phyloP scores from a whole-genome alignment of 176 grass and related monocot species.

The Carex parvula region DNA sequence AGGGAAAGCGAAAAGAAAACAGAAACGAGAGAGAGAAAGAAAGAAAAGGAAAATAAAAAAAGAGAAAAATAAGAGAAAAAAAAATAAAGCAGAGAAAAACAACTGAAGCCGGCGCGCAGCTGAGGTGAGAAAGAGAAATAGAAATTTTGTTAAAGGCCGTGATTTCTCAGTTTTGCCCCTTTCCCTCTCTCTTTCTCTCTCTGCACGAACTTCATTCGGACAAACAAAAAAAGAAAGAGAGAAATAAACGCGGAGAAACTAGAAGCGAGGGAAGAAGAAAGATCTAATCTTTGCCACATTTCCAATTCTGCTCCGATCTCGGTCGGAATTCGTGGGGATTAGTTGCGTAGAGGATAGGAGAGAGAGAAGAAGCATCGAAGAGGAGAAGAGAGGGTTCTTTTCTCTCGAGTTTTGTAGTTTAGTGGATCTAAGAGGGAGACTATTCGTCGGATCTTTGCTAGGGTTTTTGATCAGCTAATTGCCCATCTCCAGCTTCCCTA shows the following conservation, averaged over 20 bases:
- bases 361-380: background rate
- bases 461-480: conserved; percentile 18
- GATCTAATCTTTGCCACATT: conserved; percentile 4
- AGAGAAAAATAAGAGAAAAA: background rate
- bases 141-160: background rate
- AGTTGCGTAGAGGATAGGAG: background rate
- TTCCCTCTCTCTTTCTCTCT: background rate
- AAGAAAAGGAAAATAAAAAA: background rate
- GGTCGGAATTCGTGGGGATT: background rate
- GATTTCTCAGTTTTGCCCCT: conserved; percentile 1
- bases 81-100: background rate
- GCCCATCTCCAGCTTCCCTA: background rate
- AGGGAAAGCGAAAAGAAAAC: conserved; percentile 25
- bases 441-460: conserved; percentile 15
- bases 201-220: conserved; percentile 3
- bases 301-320: conserved; percentile 18
- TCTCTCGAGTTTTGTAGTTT: background rate
- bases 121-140: background rate
- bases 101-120: conserved; percentile 28
- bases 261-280: background rate
- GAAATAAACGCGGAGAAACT: conserved; percentile 1
- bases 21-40: conserved; percentile 19
- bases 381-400: conserved; percentile 1
- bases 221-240: background rate
- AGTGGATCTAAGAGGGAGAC: conserved; percentile 4